Evolutionary conservation across 805 yeast species (phyloP).

Genomic region (Candida adriatica): DNA sequence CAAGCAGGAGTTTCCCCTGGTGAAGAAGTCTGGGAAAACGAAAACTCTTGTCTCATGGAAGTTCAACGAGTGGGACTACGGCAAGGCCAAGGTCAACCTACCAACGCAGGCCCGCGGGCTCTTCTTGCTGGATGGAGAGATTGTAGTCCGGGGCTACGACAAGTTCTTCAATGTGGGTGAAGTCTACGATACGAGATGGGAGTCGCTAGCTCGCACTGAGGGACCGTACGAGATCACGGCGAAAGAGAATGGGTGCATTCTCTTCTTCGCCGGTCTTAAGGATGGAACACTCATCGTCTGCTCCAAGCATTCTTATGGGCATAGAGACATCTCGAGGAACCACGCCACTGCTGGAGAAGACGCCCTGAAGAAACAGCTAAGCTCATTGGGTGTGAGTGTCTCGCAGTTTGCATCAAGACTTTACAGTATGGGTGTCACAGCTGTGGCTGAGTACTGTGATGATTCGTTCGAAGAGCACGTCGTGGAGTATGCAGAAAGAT

Average conservation of each 20-base stretch:
- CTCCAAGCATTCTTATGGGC: constrained; percentile 86
- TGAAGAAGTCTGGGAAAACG: constrained; percentile 5
- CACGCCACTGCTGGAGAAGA: constrained; percentile 72
- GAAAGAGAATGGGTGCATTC: constrained; percentile 93
- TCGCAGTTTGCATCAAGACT: constrained; percentile 51
- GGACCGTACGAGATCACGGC: constrained; percentile 81
- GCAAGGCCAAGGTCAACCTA: constrained; percentile 39
- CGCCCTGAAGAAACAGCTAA: constrained; percentile 50
- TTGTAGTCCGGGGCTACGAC: constrained; percentile 85
- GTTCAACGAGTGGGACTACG: constrained; percentile 87
- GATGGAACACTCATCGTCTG: constrained; percentile 81
- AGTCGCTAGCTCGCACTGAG: constrained; percentile 36
- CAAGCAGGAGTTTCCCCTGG: neutral
- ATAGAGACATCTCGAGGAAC: constrained; percentile 45
- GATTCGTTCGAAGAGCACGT: constrained; percentile 93
- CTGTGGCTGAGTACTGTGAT: constrained; percentile 90
- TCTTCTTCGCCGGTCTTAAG: constrained; percentile 67
- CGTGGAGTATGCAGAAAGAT: constrained; percentile 58
- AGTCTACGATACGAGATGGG: constrained; percentile 43
- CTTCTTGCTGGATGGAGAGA: constrained; percentile 45
- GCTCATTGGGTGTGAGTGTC: constrained; percentile 29
- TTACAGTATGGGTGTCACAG: constrained; percentile 54
- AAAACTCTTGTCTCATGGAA: constrained; percentile 54
- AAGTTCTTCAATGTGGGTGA: constrained; percentile 87
- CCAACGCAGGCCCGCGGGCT: constrained; percentile 83